Base-by-base conservation (phyloP, 257 asterid species). In the Solanum peruvianum region DNA sequence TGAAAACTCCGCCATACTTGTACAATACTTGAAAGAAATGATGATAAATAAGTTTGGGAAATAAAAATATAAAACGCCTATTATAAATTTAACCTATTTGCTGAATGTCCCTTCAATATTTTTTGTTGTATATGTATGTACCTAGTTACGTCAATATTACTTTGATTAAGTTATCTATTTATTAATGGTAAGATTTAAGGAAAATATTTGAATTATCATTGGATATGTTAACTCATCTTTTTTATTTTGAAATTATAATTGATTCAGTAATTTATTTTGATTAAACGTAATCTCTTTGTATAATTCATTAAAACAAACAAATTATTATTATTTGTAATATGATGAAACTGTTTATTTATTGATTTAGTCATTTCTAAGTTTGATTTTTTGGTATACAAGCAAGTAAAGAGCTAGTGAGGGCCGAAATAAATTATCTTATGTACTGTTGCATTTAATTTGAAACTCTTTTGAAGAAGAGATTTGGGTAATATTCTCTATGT, bases 1-100 rank as follows among this genome's bases (percentile, higher is more conserved):
- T 29, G 16, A 94, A 96, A 83, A 87, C 91, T 0, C 90, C 88
- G 0, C 44, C 39, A 25, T 60, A 44, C 83, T 82, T 66, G 31
- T 29, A 29, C 31, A 29, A 29, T 29, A 29, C 31, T 29, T 29
- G 5, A 29, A 4, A 29, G 31, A 69, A 69, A 69, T 69, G 41
- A 69, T 9, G 13, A 29, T 6, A 25, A 29, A 29, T 29, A 29
- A 29, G 31, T 29, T 29, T 29, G 31, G 31, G 31, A 29, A 29
- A 66, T 25, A 29, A 29, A 27, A 29, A 67, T 67, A 29, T 29
- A 29, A 29, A 69, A 31, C 12, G 18, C 10, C 37, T 13, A 7
- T 29, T 29, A 69, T 69, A 29, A 69, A 69, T n/a, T 64, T 10
- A 64, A 64, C 6, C 7, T 6, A 64, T 64, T 64, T 62, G 9